phyloP scores from a whole-genome alignment of 805 yeast genomes.

The Grigorovia jiainica region DNA sequence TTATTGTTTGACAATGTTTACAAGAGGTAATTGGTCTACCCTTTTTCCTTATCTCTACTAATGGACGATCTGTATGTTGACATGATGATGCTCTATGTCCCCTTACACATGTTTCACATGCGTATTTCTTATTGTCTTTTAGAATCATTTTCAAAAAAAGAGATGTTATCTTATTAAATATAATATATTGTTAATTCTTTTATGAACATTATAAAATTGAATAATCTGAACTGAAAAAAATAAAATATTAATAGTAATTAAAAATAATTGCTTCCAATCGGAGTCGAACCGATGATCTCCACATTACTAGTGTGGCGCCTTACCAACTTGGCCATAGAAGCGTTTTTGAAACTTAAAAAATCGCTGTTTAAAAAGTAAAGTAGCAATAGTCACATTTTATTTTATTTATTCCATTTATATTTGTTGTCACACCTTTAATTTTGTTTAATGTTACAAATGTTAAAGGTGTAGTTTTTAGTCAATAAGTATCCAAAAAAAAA shows the following conservation, averaged over 20 bases:
- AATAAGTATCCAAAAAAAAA: too few species aligned
- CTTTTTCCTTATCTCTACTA: conserved; percentile 86
- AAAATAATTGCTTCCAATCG: conserved; percentile 47
- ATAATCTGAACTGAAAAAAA: not conserved
- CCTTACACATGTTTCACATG: conserved; percentile 90
- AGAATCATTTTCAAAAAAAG: conserved; percentile 51
- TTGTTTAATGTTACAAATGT: too few species aligned
- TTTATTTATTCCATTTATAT: too few species aligned
- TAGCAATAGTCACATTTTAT: too few species aligned
- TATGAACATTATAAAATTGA: too few species aligned
- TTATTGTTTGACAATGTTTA: conserved; percentile 67
- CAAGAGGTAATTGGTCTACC: conserved; percentile 95
- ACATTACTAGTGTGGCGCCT: conserved; percentile 88
- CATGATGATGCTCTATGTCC: conserved; percentile 94
- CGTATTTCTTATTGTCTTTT: conserved; percentile 85
- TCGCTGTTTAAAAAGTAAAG: too few species aligned
- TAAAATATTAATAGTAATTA: too few species aligned
- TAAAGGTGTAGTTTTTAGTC: too few species aligned
- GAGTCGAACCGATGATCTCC: conserved; percentile 76
- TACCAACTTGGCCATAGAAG: conserved; percentile 64
- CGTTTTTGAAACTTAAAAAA: conserved; percentile 8
- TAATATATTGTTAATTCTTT: too few species aligned
- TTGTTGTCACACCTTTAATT: too few species aligned
- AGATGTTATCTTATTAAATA: too few species aligned
- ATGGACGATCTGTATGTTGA: conserved; percentile 79